Percentiles rank a stretch among this genome's conserved stretches.
phyloP scores from a whole-genome alignment of 1,284 basidiomycete species.

The Apiotrichum siamense region DNA sequence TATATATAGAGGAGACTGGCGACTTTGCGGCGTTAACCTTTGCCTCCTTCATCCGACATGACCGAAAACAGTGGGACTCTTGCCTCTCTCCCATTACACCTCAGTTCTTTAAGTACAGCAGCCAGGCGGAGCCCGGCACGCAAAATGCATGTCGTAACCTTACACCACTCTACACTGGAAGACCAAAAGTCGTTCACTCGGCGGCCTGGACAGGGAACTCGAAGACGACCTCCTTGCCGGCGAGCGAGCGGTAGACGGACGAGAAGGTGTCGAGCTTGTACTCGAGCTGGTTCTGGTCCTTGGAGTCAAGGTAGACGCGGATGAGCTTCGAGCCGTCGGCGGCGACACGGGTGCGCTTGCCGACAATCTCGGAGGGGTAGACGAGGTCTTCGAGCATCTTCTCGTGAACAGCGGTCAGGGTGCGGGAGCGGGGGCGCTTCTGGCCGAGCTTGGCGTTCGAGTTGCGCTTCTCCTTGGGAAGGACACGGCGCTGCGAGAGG shows the following conservation, averaged over 20 bases:
- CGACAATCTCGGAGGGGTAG: constrained; percentile 97
- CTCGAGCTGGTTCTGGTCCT: constrained; percentile 96
- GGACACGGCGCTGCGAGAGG: constrained; percentile 96
- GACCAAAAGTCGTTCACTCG: constrained; percentile 29
- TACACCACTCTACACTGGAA: constrained; percentile 4
- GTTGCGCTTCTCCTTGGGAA: constrained; percentile 92
- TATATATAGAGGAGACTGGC: too few relatives aligned
- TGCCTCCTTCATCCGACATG: too few relatives aligned
- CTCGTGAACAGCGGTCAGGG: constrained; percentile 96
- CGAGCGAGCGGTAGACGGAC: constrained; percentile 47
- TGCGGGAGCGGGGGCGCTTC: constrained; percentile 94
- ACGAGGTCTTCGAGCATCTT: constrained; percentile 98
- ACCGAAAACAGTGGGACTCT: too few relatives aligned
- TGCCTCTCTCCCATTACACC: background rate
- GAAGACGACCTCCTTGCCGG: constrained; percentile 49
- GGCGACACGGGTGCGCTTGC: constrained; percentile 89
- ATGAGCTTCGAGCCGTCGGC: constrained; percentile 87
- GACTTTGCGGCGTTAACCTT: too few relatives aligned
- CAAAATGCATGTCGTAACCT: constrained; percentile 34
- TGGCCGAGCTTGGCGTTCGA: constrained; percentile 73
- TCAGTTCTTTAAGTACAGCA: constrained; percentile 11
- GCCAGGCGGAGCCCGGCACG: constrained; percentile 7
- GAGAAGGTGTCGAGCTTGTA: constrained; percentile 70
- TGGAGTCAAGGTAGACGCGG: constrained; percentile 97
- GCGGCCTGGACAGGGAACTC: constrained; percentile 44